Percentiles rank a stretch among this genome's conserved stretches.
phyloP scores from a whole-genome alignment of 2,329 filamentous ascomycete species.

The Chrysosphaeria jannelii region DNA sequence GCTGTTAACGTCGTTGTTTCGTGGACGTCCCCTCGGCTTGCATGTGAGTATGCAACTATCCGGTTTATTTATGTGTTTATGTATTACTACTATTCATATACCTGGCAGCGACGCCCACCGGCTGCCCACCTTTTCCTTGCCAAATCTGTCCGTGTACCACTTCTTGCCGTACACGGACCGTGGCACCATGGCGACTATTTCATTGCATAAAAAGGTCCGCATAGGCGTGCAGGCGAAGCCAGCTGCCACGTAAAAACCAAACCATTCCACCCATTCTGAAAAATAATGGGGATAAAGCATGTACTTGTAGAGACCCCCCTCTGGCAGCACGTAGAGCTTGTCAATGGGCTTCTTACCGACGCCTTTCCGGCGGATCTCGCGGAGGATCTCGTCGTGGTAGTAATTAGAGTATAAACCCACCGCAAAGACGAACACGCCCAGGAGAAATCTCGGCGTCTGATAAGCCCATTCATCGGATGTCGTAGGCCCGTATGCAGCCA shows the following conservation, averaged over 20 bases:
- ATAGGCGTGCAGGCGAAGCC: constrained; percentile 42
- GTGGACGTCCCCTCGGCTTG: too few relatives aligned
- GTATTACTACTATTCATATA: constrained; percentile 9
- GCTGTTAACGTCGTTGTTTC: constrained; percentile 4
- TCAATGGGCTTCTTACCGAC: constrained; percentile 16
- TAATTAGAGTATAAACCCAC: constrained; percentile 54
- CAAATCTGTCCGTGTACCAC: constrained; percentile 80
- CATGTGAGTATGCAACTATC: not conserved
- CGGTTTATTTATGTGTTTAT: not conserved
- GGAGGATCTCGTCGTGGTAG: constrained; percentile 67
- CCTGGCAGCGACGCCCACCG: constrained; percentile 41
- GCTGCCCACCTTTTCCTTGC: constrained; percentile 44
- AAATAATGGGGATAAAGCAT: constrained; percentile 82
- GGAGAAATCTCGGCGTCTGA: constrained; percentile 15
- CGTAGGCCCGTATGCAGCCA: constrained; percentile 54
- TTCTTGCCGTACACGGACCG: constrained; percentile 48
- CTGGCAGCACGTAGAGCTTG: constrained; percentile 68
- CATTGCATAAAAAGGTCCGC: constrained; percentile 56
- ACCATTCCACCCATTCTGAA: constrained; percentile 94
- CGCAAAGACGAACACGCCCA: constrained; percentile 48
- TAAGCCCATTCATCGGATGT: constrained; percentile 20
- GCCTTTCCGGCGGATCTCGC: constrained; percentile 43
- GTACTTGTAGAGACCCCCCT: constrained; percentile 53
- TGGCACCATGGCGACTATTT: constrained; percentile 70
- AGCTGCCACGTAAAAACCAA: constrained; percentile 55